phyloP scores from a whole-genome alignment of 1,284 basidiomycete genomes.

The Amylostereum chailletii region DNA sequence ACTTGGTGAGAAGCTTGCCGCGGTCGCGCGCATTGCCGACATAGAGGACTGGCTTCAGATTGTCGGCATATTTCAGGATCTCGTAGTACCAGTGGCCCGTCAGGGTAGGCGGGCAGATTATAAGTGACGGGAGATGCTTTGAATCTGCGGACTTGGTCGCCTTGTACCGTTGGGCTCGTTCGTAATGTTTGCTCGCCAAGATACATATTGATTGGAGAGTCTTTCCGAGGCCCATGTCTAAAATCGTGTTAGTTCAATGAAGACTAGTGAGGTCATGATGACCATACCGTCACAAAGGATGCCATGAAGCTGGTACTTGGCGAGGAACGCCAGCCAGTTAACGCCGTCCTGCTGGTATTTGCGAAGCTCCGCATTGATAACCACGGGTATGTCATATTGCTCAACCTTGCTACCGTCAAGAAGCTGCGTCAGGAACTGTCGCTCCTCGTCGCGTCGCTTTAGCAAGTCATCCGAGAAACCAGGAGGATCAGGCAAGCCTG shows the following conservation, averaged over 20 bases:
- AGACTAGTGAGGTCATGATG: neutral
- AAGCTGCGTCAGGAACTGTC: conserved; percentile 89
- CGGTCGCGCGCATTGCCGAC: conserved; percentile 88
- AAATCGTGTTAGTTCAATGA: conserved; percentile 2
- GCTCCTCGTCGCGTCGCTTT: conserved; percentile 79
- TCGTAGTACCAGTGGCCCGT: conserved; percentile 99
- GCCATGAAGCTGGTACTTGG: conserved; percentile 95
- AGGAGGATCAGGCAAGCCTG: conserved; percentile 90
- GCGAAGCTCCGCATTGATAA: conserved; percentile 89
- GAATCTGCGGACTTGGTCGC: conserved; percentile 69
- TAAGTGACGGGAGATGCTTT: conserved; percentile 87
- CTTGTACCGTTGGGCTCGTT: conserved; percentile 68
- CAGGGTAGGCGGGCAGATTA: conserved; percentile 95
- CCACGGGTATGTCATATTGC: conserved; percentile 81
- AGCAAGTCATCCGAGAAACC: conserved; percentile 90
- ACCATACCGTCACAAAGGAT: conserved; percentile 91
- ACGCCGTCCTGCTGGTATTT: conserved; percentile 99
- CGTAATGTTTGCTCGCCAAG: conserved; percentile 88
- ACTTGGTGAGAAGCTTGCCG: conserved; percentile 54
- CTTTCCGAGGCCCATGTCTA: conserved; percentile 99
- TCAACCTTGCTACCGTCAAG: conserved; percentile 94
- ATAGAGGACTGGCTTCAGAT: conserved; percentile 82
- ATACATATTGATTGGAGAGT: conserved; percentile 98
- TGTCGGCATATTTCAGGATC: conserved; percentile 87
- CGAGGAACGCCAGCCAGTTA: conserved; percentile 97